Base-by-base conservation (phyloP, 2,329 filamentous ascomycete species). In the Calonectria pteridis region DNA sequence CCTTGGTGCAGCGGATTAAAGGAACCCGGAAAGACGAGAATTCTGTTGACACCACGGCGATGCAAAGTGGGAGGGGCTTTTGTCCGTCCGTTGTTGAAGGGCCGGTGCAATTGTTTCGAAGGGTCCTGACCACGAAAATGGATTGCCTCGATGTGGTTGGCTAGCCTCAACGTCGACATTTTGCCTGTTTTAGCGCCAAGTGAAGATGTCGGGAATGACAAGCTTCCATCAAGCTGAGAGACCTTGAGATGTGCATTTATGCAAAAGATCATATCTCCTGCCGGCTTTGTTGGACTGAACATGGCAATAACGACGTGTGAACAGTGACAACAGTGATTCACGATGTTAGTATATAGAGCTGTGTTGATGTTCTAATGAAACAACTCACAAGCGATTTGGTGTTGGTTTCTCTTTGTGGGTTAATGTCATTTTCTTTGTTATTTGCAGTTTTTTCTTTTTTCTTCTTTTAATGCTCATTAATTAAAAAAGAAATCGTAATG, bases 1-100 rank as follows among this genome's bases (percentile, higher is more conserved):
- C 84, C 84, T 7, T 71, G 76, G 64, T 85, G 84, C 18, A 84
- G 84, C 0, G 84, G 84, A 66, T 86, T 85, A 76, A 85, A 85
- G 13, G 81, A 81, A 0, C 84, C 84, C 1, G 83, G 83, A 66
- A 79, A 85, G 1, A 85, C 28, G 1, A 86, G 73, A n/a, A 85
- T 78, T 11, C 77, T 72, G 50, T 83, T 83, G 0, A 77, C 72
- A 1, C 75, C 77, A 9, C 31, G 69, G 26, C 46, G 67, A 33
- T 66, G 59, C 16, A 78, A 69, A 3, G 72, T 1, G 4, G 79
- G 78, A 1, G 72, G 71, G 0, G 40, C 46, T 0, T 40, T 62
- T 0, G 74, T 67, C 0, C 37, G 51, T 0, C 51, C 73, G 13
- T 75, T 75, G 23, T 79, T 79, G 72, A 80, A 78, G 0, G 77